Evolutionary conservation across 1,284 basidiomycete species (phyloP), one percentile per base, ranked within the genome.

Genomic region (Rhodotorula sp.): DNA sequence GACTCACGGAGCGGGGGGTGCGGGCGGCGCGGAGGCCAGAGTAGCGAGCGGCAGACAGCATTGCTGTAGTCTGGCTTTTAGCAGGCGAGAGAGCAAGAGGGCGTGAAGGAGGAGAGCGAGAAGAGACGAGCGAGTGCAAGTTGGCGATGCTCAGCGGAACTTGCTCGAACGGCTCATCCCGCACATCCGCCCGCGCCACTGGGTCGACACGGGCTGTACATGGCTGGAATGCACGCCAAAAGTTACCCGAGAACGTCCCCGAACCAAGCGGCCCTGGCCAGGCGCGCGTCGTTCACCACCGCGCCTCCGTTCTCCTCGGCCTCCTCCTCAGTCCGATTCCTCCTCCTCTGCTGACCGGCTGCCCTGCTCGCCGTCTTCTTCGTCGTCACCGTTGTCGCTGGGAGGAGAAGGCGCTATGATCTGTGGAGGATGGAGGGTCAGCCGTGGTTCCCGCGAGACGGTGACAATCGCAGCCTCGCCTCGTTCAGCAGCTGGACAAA

Each of bases 271-370:
- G 19, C 39, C 19, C 39, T 13, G 39, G 11, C 36, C 27, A n/a
- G 19, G 36, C 29, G 49, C 20, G 27, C n/a, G n/a, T n/a, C 11
- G 19, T 6, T 32, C 51, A 20, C 30, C 47, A 59, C 48, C 46
- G 46, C 4, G 22, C 44, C 20, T 57, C 47, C 5, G 11, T 47
- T 47, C 36, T 51, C 54, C 27, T 55, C 59, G 7, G 48, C 34
- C 19, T 32, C 55, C 20, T 54, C n/a, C 63, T 29, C 47, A 55
- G n/a, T 48, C 59, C 20, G 53, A 49, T 2, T 39, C 65, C 30
- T 88, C 86, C 73, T 85, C 83, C 52, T 83, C 79, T 48, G 82
- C 78, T 47, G 80, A 62, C 53, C 80, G 74, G 15, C 67, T 71
- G 3, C 70, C 67, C 39, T 78, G 79, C 2, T 76, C 70, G 7